phyloP scores from a whole-genome alignment of 257 asterid species.

The Parsonsia alboflavescens region DNA sequence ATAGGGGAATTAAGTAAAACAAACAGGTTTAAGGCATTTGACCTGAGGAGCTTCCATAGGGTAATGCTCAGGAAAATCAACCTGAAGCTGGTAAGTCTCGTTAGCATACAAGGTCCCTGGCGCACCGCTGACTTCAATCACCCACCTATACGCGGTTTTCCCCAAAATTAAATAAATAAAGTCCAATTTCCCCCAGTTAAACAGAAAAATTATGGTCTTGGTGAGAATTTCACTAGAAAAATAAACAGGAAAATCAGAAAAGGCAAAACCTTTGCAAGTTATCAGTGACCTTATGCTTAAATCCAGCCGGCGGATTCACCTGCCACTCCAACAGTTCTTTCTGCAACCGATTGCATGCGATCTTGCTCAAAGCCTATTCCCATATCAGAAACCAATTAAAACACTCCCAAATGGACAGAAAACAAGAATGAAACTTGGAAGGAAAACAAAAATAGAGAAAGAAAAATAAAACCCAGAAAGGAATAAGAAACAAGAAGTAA shows the following conservation, averaged over 20 bases:
- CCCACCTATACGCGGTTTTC: conserved; percentile 29
- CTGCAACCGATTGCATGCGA: conserved; percentile 94
- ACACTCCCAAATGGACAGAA: background rate
- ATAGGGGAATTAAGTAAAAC: background rate
- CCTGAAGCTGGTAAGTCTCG: conserved; percentile 50
- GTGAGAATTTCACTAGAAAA: background rate
- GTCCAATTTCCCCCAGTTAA: background rate
- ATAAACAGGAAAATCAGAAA: conserved; percentile 1
- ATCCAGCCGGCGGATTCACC: conserved; percentile 86
- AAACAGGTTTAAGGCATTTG: background rate
- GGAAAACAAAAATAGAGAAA: background rate
- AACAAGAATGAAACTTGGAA: background rate
- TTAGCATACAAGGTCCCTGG: conserved; percentile 40
- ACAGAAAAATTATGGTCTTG: background rate
- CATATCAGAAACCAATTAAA: background rate
- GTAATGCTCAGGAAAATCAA: conserved; percentile 53
- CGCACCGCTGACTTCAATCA: conserved; percentile 45
- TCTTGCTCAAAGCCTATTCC: conserved; percentile 83
- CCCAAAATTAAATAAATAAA: background rate
- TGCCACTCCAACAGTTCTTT: conserved; percentile 97
- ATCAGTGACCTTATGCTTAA: conserved; percentile 84
- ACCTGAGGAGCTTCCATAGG: conserved; percentile 61
- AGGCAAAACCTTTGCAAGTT: conserved; percentile 70
- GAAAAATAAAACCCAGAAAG: too few relatives aligned
- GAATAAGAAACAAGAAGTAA: background rate